These are phyloP conservation scores for Aspergillus clavatus DNA, from an alignment of 2,329 filamentous ascomycete species.

Conservation along the genomic window DNA sequence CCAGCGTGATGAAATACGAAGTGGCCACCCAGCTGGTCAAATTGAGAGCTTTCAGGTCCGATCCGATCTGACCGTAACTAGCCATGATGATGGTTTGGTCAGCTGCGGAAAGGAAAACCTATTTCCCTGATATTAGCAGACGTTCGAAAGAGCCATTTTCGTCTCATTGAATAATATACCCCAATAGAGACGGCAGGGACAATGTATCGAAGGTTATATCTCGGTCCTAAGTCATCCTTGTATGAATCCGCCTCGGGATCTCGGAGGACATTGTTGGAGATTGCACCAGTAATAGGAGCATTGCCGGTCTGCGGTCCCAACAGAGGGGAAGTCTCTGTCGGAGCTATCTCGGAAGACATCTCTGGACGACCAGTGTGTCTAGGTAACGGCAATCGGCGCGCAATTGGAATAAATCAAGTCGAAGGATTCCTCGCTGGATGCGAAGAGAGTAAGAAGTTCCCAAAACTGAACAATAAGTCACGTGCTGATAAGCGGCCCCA, in stretches of 20 bases:
- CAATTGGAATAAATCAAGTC: constrained; percentile 2
- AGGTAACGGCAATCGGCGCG: neutral
- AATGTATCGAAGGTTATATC: constrained; percentile 52
- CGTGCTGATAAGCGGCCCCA: constrained; percentile 18
- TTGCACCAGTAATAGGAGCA: constrained; percentile 21
- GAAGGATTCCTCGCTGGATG: neutral
- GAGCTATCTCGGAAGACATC: constrained; percentile 22
- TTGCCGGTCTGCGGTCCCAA: constrained; percentile 30
- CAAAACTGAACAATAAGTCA: constrained; percentile 5
- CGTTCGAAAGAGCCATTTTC: too few relatives aligned
- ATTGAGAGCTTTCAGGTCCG: constrained; percentile 68
- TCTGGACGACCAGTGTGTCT: constrained; percentile 1
- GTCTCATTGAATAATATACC: constrained; percentile 38
- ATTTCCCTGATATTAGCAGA: neutral
- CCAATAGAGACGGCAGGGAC: constrained; percentile 59
- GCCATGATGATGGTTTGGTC: constrained; percentile 74
- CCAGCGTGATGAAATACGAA: constrained; percentile 66
- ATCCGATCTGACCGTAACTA: constrained; percentile 74
- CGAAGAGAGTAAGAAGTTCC: neutral
- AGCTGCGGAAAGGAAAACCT: constrained; percentile 68
- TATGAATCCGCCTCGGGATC: constrained; percentile 16
- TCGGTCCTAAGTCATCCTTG: constrained; percentile 43
- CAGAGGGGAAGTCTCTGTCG: constrained; percentile 45
- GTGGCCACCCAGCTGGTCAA: constrained; percentile 72
- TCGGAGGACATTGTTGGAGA: constrained; percentile 12